Percentiles rank a stretch among this genome's conserved stretches.
phyloP scores from a whole-genome alignment of 257 asterid genomes.

The Misopates orontium region DNA sequence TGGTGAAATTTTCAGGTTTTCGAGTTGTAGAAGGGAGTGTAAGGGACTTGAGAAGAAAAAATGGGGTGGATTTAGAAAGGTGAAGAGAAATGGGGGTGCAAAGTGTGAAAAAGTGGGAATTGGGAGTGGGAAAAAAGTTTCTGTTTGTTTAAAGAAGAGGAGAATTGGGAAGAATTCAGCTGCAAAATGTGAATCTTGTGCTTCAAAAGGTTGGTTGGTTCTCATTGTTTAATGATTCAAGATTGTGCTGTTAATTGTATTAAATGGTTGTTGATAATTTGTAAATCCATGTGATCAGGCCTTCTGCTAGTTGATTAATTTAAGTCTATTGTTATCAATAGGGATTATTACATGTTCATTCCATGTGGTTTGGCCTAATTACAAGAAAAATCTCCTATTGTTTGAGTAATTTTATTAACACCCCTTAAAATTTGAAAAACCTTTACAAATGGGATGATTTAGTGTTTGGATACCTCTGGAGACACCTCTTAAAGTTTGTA shows the following conservation, averaged over 20 bases:
- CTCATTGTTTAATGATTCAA: not conserved
- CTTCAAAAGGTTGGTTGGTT: constrained; percentile 76
- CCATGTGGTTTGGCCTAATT: too few relatives aligned
- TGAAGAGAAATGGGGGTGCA: constrained; percentile 40
- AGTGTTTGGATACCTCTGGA: too few relatives aligned
- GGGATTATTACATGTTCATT: too few relatives aligned
- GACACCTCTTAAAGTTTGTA: too few relatives aligned
- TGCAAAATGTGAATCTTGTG: constrained; percentile 62
- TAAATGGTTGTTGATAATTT: not conserved
- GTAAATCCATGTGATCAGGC: not conserved
- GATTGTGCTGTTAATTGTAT: not conserved
- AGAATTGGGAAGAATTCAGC: constrained; percentile 52
- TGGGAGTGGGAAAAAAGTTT: constrained; percentile 41
- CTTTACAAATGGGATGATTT: too few relatives aligned
- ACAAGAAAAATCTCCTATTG: too few relatives aligned
- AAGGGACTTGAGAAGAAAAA: constrained; percentile 38
- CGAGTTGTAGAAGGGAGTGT: constrained; percentile 39
- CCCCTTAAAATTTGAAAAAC: too few relatives aligned
- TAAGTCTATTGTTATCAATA: not conserved
- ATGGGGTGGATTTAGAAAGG: constrained; percentile 29
- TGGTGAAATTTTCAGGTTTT: constrained; percentile 59
- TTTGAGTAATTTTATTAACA: too few relatives aligned
- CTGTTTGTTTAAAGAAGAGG: constrained; percentile 68
- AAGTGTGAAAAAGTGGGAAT: constrained; percentile 37
- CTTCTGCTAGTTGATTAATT: not conserved